Evolutionary conservation across 2,329 filamentous ascomycete genomes (phyloP).

Genomic region (Cladobotryum mycophilum): DNA sequence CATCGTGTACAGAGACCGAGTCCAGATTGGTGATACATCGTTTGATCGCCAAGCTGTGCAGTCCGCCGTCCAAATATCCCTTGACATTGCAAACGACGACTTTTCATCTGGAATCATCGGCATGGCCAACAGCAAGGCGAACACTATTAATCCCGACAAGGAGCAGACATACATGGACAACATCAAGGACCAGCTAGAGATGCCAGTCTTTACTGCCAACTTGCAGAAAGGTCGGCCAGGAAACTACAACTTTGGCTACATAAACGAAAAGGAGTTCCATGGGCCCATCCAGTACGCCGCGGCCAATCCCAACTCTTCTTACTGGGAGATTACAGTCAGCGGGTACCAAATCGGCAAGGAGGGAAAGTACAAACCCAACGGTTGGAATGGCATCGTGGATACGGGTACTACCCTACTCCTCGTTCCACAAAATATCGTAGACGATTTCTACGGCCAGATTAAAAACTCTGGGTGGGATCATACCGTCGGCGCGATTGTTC

Average conservation of each 20-base stretch:
- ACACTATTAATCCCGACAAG: slow-evolving; percentile 26
- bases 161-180: slow-evolving; percentile 33
- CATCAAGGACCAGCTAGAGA: slow-evolving; percentile 21
- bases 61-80: slow-evolving; percentile 53
- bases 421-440: slow-evolving; percentile 45
- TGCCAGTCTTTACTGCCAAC: slow-evolving; percentile 33
- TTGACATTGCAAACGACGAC: slow-evolving; percentile 27
- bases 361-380: slow-evolving; percentile 12
- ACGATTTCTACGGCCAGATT: slow-evolving; percentile 55
- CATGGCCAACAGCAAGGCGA: slow-evolving; percentile 25
- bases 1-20: slow-evolving; percentile 59
- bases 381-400: slow-evolving; percentile 56
- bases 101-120: slow-evolving; percentile 33
- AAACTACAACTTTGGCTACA: slow-evolving; percentile 39
- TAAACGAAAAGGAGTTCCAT: slow-evolving; percentile 50
- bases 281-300: slow-evolving; percentile 50
- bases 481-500: slow-evolving; percentile 49
- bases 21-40: slow-evolving; percentile 53
- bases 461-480: slow-evolving; percentile 40
- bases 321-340: slow-evolving; percentile 54
- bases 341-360: slow-evolving; percentile 47
- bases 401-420: slow-evolving; percentile 65
- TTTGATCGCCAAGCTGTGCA: slow-evolving; percentile 59
- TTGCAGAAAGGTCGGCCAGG: slow-evolving; percentile 26
- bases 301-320: slow-evolving; percentile 47